Evolutionary conservation across 78 protist species (phyloP), one percentile per base, ranked within the genome.

Genomic region (Dictyostelium brefeldianum): DNA sequence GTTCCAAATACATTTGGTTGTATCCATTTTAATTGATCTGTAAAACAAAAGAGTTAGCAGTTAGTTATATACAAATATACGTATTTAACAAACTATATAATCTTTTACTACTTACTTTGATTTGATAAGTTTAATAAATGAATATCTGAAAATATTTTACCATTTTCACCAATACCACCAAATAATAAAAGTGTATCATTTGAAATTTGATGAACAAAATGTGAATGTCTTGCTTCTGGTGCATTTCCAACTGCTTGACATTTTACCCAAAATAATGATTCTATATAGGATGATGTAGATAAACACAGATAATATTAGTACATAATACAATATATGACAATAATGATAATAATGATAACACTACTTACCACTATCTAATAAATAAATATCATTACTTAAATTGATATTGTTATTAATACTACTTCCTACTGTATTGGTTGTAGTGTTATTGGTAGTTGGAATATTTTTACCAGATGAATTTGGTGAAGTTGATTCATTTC

Each of bases 141-240:
- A 43, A 73, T 50, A 83, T 83, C 91, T 56, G 54, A 70, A 41
- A 73, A 56, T 43, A 73, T 15, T 83, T 83, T 57, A 22, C 75
- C 75, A 51, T 27, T 25, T 10, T 56, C 69, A 73, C 62, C 48
- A 12, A 83, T 73, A 8, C 91, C 91, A 73, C 91, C 81, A 43
- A 56, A 83, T 71, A 83, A 53, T 51, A 83, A 31, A 0, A 83
- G 41, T 17, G 91, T 65, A 25, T 83, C 91, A 48, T 46, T 54
- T 70, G 91, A 83, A 65, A 83, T 83, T 83, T 83, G 91, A 73
- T n/a, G 62, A 46, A 59, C 48, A 56, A 47, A 83, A 46, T 70
- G 82, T 6, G 91, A 83, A 41, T 83, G 91, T 54, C 91, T 69
- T 46, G 91, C 64, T 31, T 31, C 15, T 73, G 91, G 91, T 27